phyloP scores from a whole-genome alignment of 495 filamentous ascomycete genomes.

The Daldinia childiae region DNA sequence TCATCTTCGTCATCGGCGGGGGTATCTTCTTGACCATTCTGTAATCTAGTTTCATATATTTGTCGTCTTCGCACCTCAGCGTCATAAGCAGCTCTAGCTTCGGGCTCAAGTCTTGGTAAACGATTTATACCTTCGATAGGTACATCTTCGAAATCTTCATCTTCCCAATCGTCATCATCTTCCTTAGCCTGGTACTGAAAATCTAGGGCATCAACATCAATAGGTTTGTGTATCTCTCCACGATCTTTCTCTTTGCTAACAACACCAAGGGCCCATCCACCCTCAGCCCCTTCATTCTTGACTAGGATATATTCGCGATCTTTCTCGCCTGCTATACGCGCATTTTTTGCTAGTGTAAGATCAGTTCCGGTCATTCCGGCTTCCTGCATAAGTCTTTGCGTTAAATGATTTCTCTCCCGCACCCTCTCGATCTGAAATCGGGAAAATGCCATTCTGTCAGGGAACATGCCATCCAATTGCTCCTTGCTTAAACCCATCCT shows the following conservation, averaged over 20 bases:
- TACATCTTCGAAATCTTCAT: constrained; percentile 91
- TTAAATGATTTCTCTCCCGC: constrained; percentile 90
- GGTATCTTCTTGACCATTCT: constrained; percentile 13
- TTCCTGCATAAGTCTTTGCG: constrained; percentile 93
- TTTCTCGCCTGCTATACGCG: constrained; percentile 86
- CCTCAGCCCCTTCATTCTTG: constrained; percentile 92
- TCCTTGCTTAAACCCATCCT: constrained; percentile 97
- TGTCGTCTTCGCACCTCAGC: too few relatives aligned
- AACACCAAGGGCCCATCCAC: constrained; percentile 96
- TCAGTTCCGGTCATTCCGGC: constrained; percentile 86
- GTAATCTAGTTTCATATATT: constrained; percentile 22
- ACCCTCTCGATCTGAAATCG: constrained; percentile 96
- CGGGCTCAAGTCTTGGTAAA: constrained; percentile 67
- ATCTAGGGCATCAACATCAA: constrained; percentile 83
- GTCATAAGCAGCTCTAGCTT: neutral
- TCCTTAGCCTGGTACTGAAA: constrained; percentile 64
- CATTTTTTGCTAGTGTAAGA: constrained; percentile 67
- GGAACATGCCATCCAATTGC: constrained; percentile 94
- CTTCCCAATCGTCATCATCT: constrained; percentile 70
- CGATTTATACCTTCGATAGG: constrained; percentile 94
- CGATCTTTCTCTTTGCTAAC: constrained; percentile 81
- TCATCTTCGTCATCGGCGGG: constrained; percentile 57
- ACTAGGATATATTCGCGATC: constrained; percentile 94
- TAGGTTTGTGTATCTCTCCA: constrained; percentile 80
- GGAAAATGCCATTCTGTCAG: constrained; percentile 96